These are phyloP conservation scores for Mycena polygramma DNA, from an alignment of 768 basidiomycete genomes.

Conservation along the genomic window DNA sequence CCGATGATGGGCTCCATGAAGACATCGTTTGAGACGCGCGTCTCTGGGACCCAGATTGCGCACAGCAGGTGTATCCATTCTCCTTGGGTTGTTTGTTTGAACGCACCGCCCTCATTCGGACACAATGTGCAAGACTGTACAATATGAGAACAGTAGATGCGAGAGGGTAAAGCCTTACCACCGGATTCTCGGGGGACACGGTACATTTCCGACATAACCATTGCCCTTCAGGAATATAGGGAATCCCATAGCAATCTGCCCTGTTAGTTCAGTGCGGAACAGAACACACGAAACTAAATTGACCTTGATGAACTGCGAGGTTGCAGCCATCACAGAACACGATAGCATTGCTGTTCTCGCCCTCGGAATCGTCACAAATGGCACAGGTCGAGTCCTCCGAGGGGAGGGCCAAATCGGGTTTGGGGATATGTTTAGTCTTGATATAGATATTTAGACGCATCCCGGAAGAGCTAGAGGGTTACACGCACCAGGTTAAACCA, in stretches of 20 bases:
- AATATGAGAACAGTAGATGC: not conserved
- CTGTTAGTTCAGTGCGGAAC: not conserved
- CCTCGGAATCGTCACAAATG: constrained; percentile 98
- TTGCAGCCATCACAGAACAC: constrained; percentile 99
- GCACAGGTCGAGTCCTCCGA: constrained; percentile 97
- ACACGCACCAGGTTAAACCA: constrained; percentile 92
- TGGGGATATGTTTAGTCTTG: constrained; percentile 94
- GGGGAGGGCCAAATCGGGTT: constrained; percentile 87
- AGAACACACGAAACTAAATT: constrained; percentile 34
- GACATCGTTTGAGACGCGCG: constrained; percentile 90
- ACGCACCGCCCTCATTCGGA: constrained; percentile 96
- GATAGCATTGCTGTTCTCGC: constrained; percentile 98
- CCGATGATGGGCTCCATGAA: constrained; percentile 99
- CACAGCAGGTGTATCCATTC: constrained; percentile 98
- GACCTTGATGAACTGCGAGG: constrained; percentile 98
- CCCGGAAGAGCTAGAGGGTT: not conserved
- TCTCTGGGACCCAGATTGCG: constrained; percentile 98
- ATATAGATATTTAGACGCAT: constrained; percentile 8
- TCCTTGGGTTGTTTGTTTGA: constrained; percentile 94
- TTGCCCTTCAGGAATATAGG: constrained; percentile 99
- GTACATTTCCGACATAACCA: constrained; percentile 99
- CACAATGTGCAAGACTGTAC: constrained; percentile 92
- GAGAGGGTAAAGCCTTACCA: constrained; percentile 66
- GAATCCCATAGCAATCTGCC: constrained; percentile 97
- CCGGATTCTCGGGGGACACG: constrained; percentile 95